These are phyloP conservation scores for Lasiosphaeria miniovina DNA, from an alignment of 495 filamentous ascomycete genomes.

Conservation along the genomic window DNA sequence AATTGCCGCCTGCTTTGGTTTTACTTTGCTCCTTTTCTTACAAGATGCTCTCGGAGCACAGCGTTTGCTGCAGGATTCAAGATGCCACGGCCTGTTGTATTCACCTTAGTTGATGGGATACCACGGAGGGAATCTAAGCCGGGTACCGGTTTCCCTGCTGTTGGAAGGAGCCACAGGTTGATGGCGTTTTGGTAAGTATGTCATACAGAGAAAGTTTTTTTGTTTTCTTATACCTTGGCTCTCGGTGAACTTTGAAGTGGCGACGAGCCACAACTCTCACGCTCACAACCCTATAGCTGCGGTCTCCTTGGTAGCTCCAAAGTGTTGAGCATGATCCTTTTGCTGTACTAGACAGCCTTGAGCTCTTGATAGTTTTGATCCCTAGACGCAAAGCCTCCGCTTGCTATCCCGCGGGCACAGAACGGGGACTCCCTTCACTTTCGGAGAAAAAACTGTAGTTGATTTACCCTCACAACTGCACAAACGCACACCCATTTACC, in stretches of 20 bases:
- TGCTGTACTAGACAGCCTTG: neutral
- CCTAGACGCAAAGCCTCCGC: neutral
- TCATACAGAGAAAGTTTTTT: neutral
- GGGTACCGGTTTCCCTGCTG: too few species aligned
- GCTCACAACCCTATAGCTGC: neutral
- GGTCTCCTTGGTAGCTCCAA: neutral
- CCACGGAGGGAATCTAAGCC: too few species aligned
- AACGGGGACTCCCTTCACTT: neutral
- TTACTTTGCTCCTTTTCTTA: too few species aligned
- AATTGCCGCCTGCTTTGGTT: too few species aligned
- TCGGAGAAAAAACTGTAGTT: neutral
- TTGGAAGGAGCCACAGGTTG: neutral
- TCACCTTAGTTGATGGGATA: too few species aligned
- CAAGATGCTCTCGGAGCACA: too few species aligned
- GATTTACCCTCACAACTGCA: neutral
- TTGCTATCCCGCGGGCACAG: neutral
- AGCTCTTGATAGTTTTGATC: neutral
- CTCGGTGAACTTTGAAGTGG: neutral
- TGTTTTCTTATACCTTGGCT: neutral
- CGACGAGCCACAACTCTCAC: slow-evolving; percentile 2
- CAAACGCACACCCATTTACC: neutral
- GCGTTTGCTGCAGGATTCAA: too few species aligned
- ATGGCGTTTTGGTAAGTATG: neutral
- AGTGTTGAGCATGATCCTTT: neutral
- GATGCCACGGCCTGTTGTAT: too few species aligned